Conservation (phyloP, 495 filamentous ascomycete genomes). For the Penicillium chermesinum region DNA sequence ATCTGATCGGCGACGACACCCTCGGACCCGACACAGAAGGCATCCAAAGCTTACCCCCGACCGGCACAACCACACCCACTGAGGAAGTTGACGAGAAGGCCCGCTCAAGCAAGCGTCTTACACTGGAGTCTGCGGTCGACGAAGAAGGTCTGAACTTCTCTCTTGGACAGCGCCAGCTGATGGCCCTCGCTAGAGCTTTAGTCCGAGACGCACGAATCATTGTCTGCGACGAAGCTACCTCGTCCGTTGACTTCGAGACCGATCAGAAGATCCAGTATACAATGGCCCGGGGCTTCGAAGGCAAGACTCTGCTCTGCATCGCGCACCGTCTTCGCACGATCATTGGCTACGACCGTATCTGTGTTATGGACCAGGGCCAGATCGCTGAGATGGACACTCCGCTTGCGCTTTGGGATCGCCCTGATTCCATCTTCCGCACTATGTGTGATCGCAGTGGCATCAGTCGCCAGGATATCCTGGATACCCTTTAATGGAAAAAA, state of each 20-base stretch:
- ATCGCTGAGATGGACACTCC: constrained; percentile 87
- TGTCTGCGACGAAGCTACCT: constrained; percentile 93
- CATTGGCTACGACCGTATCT: constrained; percentile 90
- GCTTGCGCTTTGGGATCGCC: constrained; percentile 57
- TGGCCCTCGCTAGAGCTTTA: constrained; percentile 87
- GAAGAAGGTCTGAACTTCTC: constrained; percentile 95
- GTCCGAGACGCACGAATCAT: constrained; percentile 86
- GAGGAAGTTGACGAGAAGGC: constrained; percentile 12
- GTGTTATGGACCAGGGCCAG: constrained; percentile 84
- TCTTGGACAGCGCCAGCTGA: constrained; percentile 91
- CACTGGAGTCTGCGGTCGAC: constrained; percentile 80
- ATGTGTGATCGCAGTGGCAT: constrained; percentile 96
- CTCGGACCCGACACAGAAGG: constrained; percentile 16
- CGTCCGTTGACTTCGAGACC: constrained; percentile 90
- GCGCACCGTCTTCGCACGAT: constrained; percentile 91
- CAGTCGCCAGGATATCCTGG: constrained; percentile 56
- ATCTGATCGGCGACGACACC: constrained; percentile 57
- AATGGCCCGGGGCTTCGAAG: constrained; percentile 80
- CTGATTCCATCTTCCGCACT: constrained; percentile 71
- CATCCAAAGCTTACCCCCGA: constrained; percentile 16
- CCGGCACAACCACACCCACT: constrained; percentile 9
- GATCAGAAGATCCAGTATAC: constrained; percentile 92
- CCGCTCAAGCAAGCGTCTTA: constrained; percentile 49
- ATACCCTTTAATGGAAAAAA: constrained; percentile 2
- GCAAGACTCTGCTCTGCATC: constrained; percentile 88